Evolutionary conservation across 257 asterid species (phyloP), one percentile per base, ranked within the genome.

Genomic region (Haberlea rhodopensis): DNA sequence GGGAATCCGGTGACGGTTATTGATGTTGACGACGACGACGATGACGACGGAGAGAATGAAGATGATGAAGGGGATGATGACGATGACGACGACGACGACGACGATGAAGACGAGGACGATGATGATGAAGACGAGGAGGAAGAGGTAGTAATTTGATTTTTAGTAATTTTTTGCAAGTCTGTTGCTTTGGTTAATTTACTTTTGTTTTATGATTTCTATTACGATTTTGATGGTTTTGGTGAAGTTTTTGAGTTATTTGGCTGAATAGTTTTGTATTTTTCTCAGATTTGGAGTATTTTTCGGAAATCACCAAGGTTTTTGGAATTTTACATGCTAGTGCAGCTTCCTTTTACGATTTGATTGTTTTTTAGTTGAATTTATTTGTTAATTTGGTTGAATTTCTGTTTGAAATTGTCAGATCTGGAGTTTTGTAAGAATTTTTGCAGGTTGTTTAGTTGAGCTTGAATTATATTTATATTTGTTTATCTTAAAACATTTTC

Each of bases 91-190:
- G 80, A 69, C 1, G 92, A 73, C 2, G 84, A 76, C 5, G 95
- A 73, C 5, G 89, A 70, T 16, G 91, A 75, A 1, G 96, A 77
- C 0, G 88, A 79, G 0, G 91, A 85, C 0, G 87, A 77, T 0
- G 86, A 75, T 1, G 89, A 75, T 0, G 90, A 81, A 0, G 88
- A 80, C 0, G 89, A n/a, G n/a, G n/a, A 73, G 1, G 85, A 77
- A 6, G 84, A 75, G 84, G 87, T 78, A 78, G 55, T 31, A 51
- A 8, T 37, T n/a, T 32, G 28, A 27, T n/a, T 56, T 56, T 40
- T 11, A 32, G 32, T 49, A 24, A 21, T 16, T 29, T n/a, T 11
- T 49, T 20, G 15, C 37, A n/a, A 24, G 10, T 43, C 23, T 7
- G 8, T 26, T 45, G 21, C 6, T 51, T n/a, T 9, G 15, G 3